Evolutionary conservation across 2,329 filamentous ascomycete species (phyloP).

Genomic region (Elsinoe necatrix): DNA sequence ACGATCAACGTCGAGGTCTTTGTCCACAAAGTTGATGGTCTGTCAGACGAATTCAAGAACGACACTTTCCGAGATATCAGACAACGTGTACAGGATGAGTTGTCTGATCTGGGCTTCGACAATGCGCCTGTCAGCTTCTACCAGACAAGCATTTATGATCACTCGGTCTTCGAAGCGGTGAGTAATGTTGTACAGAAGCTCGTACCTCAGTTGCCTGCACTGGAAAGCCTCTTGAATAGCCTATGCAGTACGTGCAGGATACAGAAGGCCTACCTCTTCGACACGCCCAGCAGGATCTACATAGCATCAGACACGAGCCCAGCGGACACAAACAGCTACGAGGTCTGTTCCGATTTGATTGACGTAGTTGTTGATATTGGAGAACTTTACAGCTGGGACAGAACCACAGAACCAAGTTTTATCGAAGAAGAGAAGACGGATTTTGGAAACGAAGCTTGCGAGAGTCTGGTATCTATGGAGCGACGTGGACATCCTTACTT

Average conservation of each 20-base stretch:
- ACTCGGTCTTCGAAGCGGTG: constrained; percentile 96
- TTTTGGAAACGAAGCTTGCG: constrained; percentile 45
- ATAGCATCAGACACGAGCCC: constrained; percentile 92
- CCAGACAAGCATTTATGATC: constrained; percentile 95
- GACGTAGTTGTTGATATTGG: constrained; percentile 97
- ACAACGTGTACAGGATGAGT: constrained; percentile 90
- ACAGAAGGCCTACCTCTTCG: constrained; percentile 96
- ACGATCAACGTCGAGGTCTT: constrained; percentile 97
- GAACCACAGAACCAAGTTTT: constrained; percentile 16
- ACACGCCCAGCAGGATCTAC: constrained; percentile 96
- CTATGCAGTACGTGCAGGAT: constrained; percentile 89
- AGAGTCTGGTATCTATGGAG: constrained; percentile 55
- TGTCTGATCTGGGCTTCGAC: constrained; percentile 86
- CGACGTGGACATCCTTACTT: constrained; percentile 50
- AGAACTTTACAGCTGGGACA: constrained; percentile 77
- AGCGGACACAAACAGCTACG: constrained; percentile 90
- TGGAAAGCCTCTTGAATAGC: constrained; percentile 90
- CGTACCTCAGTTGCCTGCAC: constrained; percentile 82
- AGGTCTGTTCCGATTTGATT: constrained; percentile 97
- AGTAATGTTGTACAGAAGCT: constrained; percentile 98
- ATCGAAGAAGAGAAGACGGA: constrained; percentile 25
- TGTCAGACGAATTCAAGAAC: constrained; percentile 91
- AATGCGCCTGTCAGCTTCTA: constrained; percentile 93
- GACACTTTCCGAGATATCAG: constrained; percentile 96
- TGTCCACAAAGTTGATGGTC: constrained; percentile 97